Evolutionary conservation across 2,329 filamentous ascomycete genomes (phyloP), one percentile per base, ranked within the genome.

Genomic region (Rhynchosporium agropyri): DNA sequence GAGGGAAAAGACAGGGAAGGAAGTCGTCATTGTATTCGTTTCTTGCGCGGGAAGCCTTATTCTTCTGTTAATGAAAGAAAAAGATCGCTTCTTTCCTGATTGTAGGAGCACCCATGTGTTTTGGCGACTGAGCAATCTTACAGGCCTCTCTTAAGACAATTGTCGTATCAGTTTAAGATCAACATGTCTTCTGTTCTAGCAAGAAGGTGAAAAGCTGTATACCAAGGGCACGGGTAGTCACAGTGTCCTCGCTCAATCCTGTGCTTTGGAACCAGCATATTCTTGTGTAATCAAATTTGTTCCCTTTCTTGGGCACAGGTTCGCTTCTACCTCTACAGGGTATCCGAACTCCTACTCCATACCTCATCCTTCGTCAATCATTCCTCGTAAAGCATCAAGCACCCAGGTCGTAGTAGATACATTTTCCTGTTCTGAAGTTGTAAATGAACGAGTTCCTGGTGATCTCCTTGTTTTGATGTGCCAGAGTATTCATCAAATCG

Each of bases 361-460:
- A 36, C 33, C 33, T 40, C 48, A 51, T 31, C 20, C 46, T 15
- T 43, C 56, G 12, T 60, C 4, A 42, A 43, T 51, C 58, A 53
- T 49, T 36, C 3, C 5, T 42, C 51, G 12, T 54, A 29, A 28
- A 42, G 43, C 40, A 46, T 71, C 64, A 74, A 33, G 70, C 70
- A 28, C 79, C 79, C 49, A 97, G 77, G 76, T 97, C 92, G 76
- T 97, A 97, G 74, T 94, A 91, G 57, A 97, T 83, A 74, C 91
- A 93, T 63, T 84, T 88, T 0, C 89, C 90, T 9, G 91, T 96
- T 64, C 92, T 82, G 71, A 96, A 97, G 72, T 97, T 97, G 77
- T 96, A 97, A 58, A 97, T 84, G 77, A 96, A 96, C 10, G 91
- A 90, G 74, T 93, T 90, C 53, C 84, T 83, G 29, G 83, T 82